These are phyloP conservation scores for Wallacemonas sp. DNA, from an alignment of 208 protist genomes.

Conservation along the genomic window DNA sequence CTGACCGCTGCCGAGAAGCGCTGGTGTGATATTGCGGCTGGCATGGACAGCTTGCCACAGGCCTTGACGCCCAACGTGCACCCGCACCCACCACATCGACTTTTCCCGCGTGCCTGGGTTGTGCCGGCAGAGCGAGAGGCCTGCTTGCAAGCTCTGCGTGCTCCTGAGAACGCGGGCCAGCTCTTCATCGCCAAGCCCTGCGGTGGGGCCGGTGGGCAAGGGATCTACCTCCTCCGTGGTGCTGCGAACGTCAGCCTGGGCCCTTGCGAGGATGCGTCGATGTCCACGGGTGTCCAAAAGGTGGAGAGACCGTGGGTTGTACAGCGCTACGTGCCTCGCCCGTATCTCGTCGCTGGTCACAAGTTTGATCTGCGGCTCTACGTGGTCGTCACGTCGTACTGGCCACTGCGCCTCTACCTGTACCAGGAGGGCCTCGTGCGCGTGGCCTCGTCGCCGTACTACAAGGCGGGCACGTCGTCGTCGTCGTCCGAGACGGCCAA, in stretches of 20 bases:
- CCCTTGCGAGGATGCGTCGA: no score
- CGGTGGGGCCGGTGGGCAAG: conserved; percentile 59
- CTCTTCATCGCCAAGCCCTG: conserved; percentile 85
- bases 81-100: background rate
- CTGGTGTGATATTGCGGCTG: conserved; percentile 12
- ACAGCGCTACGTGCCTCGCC: conserved; percentile 77
- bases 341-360: conserved; percentile 81
- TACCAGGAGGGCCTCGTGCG: conserved; percentile 90
- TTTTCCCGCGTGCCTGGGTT: conserved; percentile 60
- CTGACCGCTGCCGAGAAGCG: conserved; percentile 36
- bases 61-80: background rate
- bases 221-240: conserved; percentile 59
- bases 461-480: conserved; percentile 69
- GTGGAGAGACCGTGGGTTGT: conserved; percentile 39
- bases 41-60: no score
- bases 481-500: conserved; percentile 38
- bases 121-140: conserved; percentile 46
- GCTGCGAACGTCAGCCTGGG: conserved; percentile 5
- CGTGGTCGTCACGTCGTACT: conserved; percentile 86
- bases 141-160: conserved; percentile 28
- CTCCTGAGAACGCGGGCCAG: conserved; percentile 18
- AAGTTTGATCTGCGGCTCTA: conserved; percentile 95
- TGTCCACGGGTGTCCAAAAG: background rate
- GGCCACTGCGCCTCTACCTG: conserved; percentile 80
- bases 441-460: conserved; percentile 79